Evolutionary conservation across 371 early-diverging fungal genomes (phyloP).

Genomic region (Mortierella sp.): DNA sequence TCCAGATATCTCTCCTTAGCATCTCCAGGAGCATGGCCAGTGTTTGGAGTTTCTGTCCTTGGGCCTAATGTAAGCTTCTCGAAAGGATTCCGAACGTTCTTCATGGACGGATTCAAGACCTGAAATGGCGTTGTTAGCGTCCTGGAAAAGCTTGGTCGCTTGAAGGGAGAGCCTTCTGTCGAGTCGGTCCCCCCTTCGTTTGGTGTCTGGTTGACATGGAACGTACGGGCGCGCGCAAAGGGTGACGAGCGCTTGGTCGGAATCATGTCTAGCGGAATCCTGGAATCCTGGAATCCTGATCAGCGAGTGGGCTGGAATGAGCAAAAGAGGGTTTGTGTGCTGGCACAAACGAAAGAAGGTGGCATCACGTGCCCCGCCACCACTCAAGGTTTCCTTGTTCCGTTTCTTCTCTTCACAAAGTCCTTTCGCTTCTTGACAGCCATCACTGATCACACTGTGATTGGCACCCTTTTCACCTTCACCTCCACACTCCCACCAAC

Average conservation of each 20-base stretch:
- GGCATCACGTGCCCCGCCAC: no score
- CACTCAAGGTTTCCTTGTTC: no score
- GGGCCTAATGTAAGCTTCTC: conserved; percentile 29
- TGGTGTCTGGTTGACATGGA: conserved; percentile 21
- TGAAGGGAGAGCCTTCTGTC: conserved; percentile 22
- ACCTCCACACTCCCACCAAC: no score
- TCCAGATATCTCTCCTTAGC: not conserved
- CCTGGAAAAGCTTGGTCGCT: conserved; percentile 28
- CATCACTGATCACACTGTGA: no score
- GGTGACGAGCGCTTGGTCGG: conserved; percentile 46
- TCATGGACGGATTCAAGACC: conserved; percentile 34
- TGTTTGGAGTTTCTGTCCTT: not conserved
- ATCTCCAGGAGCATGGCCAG: not conserved
- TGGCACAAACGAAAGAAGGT: no score
- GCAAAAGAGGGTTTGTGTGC: no score
- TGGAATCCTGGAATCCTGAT: not conserved
- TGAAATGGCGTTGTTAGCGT: conserved; percentile 46
- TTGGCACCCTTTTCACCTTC: no score
- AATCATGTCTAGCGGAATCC: conserved; percentile 25
- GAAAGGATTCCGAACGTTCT: conserved; percentile 34
- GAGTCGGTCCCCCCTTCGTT: not conserved
- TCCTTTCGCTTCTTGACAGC: no score
- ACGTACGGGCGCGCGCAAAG: conserved; percentile 39
- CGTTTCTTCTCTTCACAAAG: no score
- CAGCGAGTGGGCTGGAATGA: no score